Conservation (phyloP, 495 filamentous ascomycete genomes). For the Penicillium chermesinum region DNA sequence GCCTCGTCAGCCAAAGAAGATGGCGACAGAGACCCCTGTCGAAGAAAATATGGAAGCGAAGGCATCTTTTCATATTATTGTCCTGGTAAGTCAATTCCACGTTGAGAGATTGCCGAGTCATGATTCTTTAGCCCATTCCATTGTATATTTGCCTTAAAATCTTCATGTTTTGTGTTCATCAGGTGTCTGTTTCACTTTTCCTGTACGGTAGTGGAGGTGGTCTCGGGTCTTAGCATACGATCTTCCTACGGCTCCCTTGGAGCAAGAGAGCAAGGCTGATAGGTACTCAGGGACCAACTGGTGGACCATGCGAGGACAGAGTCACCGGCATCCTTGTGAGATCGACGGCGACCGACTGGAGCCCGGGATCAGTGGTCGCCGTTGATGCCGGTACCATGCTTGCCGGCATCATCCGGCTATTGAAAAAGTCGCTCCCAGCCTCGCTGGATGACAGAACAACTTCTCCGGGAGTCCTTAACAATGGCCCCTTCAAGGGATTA, state of each 20-base stretch:
- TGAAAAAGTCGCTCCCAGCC: conserved; percentile 49
- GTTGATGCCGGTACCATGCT: conserved; percentile 93
- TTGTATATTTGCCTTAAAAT: conserved; percentile 3
- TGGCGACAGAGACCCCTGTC: background rate
- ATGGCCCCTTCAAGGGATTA: conserved; percentile 72
- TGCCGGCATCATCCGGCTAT: conserved; percentile 68
- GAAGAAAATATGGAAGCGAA: conserved; percentile 1
- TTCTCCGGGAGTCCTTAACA: conserved; percentile 11
- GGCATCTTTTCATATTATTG: conserved; percentile 69
- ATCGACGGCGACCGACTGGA: conserved; percentile 71
- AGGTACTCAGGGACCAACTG: conserved; percentile 75
- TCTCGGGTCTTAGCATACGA: conserved; percentile 20
- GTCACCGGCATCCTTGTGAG: conserved; percentile 86
- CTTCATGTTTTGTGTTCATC: background rate
- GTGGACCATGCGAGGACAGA: conserved; percentile 84
- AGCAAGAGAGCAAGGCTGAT: conserved; percentile 16
- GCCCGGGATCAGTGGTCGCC: conserved; percentile 72
- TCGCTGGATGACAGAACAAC: conserved; percentile 18
- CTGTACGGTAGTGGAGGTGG: background rate
- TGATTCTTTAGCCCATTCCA: too few relatives aligned
- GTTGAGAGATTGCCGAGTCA: too few relatives aligned
- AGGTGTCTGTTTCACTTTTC: background rate
- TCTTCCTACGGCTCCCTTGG: conserved; percentile 2
- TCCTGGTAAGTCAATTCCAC: conserved; percentile 58
- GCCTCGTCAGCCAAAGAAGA: background rate